Evolutionary conservation across 768 basidiomycete species (phyloP).

Genomic region (Leccinum disarticulatum): DNA sequence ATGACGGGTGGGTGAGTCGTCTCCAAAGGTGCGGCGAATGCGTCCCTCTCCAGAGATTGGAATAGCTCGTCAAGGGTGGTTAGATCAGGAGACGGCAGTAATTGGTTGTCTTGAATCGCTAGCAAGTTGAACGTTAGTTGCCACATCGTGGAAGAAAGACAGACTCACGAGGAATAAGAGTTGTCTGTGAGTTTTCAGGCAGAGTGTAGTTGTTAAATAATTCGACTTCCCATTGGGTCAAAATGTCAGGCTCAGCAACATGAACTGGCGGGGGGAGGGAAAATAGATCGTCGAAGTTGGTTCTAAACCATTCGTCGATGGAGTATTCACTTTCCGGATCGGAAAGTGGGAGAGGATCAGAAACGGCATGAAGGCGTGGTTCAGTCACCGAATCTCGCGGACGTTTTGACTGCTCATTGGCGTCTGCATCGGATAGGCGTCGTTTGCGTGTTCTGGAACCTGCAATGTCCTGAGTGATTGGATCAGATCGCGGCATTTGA

Average conservation of each 20-base stretch:
- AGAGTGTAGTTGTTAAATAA: constrained; percentile 29
- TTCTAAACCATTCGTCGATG: constrained; percentile 38
- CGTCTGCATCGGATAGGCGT: constrained; percentile 6
- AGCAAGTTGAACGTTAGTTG: background rate
- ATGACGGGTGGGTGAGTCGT: background rate
- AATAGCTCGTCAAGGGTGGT: constrained; percentile 3
- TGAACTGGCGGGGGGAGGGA: background rate
- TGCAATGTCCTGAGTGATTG: background rate
- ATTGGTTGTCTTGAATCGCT: background rate
- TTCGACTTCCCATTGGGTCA: constrained; percentile 33
- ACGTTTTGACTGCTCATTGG: background rate
- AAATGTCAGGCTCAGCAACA: constrained; percentile 23
- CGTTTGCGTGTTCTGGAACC: background rate
- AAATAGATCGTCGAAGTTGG: constrained; percentile 26
- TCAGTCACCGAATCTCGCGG: background rate
- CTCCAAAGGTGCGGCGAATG: background rate
- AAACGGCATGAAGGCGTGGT: constrained; percentile 22
- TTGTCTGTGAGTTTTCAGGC: constrained; percentile 3
- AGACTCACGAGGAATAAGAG: constrained; percentile 1
- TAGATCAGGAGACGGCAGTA: background rate
- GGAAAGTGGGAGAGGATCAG: constrained; percentile 24
- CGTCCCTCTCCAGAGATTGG: background rate
- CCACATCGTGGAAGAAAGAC: background rate
- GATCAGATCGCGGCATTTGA: background rate
- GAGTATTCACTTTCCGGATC: constrained; percentile 17